Evolutionary conservation across 805 yeast species (phyloP).

Genomic region (Yarrowia sp.): DNA sequence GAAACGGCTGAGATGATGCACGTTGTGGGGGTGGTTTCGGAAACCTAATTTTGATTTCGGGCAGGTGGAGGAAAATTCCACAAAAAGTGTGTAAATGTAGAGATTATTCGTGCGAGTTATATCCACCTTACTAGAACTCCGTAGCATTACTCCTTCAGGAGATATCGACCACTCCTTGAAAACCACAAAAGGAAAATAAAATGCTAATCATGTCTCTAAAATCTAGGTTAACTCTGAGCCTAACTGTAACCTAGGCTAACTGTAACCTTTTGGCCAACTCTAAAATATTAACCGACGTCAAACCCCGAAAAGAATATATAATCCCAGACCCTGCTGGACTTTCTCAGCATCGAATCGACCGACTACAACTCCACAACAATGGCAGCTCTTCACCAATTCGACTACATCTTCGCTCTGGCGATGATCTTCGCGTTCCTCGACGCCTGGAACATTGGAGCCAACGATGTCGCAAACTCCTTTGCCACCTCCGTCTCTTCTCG

Average conservation of each 20-base stretch:
- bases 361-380: neutral
- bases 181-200: no score
- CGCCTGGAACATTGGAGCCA: slow-evolving; percentile 79
- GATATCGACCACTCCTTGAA: no score
- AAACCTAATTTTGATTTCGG: neutral
- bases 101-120: neutral
- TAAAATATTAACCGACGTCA: neutral
- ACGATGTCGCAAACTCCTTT: slow-evolving; percentile 78
- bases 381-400: slow-evolving; percentile 43
- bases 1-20: slow-evolving; percentile 11
- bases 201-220: neutral
- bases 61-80: neutral
- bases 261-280: neutral
- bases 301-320: slow-evolving; percentile 18
- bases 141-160: no score
- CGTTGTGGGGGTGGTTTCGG: neutral
- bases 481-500: slow-evolving; percentile 74
- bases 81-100: neutral
- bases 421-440: slow-evolving; percentile 72
- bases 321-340: neutral
- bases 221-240: neutral
- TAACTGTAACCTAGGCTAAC: slow-evolving; percentile 1
- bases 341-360: neutral
- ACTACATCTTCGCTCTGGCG: slow-evolving; percentile 66
- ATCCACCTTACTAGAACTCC: no score